Percentiles rank a stretch among this genome's conserved stretches.
These are phyloP conservation scores for Cyamopsis tetragonoloba DNA, from an alignment of 306 rosid species.

Conservation along the genomic window DNA sequence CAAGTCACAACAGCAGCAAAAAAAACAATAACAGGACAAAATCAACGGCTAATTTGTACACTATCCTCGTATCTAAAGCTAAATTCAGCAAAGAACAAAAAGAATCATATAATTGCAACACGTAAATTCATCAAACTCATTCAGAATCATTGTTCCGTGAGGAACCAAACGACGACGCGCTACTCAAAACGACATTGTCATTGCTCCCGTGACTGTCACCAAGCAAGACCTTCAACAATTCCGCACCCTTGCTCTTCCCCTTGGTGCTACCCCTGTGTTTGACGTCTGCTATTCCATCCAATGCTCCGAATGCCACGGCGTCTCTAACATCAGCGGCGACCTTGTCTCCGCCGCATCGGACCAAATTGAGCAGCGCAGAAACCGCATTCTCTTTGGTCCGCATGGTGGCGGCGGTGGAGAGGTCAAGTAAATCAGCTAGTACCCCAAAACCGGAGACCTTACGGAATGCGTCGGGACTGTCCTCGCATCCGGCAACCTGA, in stretches of 20 bases:
- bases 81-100: not conserved
- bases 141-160: conserved; percentile 25
- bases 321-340: conserved; percentile 51
- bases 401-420: conserved; percentile 51
- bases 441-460: conserved; percentile 52
- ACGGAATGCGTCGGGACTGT: conserved; percentile 62
- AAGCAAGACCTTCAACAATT: conserved; percentile 45
- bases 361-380: conserved; percentile 67
- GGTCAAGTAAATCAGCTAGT: conserved; percentile 61
- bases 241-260: conserved; percentile 59
- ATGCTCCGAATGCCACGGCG: conserved; percentile 34
- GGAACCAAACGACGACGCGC: conserved; percentile 46
- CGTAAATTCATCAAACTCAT: not conserved
- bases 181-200: conserved; percentile 1
- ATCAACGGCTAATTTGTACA: conserved; percentile 31
- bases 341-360: conserved; percentile 50
- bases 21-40: not conserved
- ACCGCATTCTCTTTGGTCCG: conserved; percentile 80
- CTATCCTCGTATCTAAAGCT: not conserved
- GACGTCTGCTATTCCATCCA: conserved; percentile 60
- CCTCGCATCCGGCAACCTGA: conserved; percentile 91
- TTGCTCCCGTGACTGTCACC: conserved; percentile 22
- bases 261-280: conserved; percentile 47
- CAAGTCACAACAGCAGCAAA: not conserved
- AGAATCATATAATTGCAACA: not conserved